Evolutionary conservation across 805 yeast species (phyloP), one percentile per base, ranked within the genome.

Genomic region (Candida glaebosa): DNA sequence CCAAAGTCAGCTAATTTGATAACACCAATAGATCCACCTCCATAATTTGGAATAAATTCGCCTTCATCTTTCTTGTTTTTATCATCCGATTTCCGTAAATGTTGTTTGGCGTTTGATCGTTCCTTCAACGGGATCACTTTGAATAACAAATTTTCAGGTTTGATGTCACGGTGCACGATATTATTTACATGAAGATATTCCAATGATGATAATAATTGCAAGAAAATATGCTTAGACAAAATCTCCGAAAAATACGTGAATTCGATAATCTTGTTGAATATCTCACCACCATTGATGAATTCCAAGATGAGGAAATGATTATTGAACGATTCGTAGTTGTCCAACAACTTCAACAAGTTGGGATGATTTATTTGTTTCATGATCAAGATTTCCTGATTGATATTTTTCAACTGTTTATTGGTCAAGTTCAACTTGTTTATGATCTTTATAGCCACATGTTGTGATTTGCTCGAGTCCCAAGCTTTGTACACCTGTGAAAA

Each of bases 401-500:
- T 81, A 34, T 81, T 76, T 39, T 74, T 67, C 9, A 77, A 64
- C 50, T 79, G 83, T 36, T 75, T 75, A 18, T 55, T 43, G 39
- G 71, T 66, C 71, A 83, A 67, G 40, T 73, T 71, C 34, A 63
- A 61, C 57, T 87, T 87, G 50, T 78, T 73, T 34, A 88, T 85
- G 44, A 86, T 76, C 54, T 87, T 87, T 53, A 87, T 77, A 9
- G 96, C 96, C 12, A 87, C 82, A 4, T 69, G 57, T 8, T 50
- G 49, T 3, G 63, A 48, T 15, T 43, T 28, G 17, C 12, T 18
- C 15, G 37, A 30, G 51, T 82, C 82, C 12, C 67, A 56, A 0
- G 95, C 95, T 56, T 76, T 81, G 66, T 81, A 87, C 3, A 91
- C 98, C 9, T 78, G 74, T 2, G 96, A 87, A 58, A 91, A 90